These are phyloP conservation scores for Pontederia crassipes DNA, from an alignment of 176 grass and related monocot genomes.

Conservation along the genomic window DNA sequence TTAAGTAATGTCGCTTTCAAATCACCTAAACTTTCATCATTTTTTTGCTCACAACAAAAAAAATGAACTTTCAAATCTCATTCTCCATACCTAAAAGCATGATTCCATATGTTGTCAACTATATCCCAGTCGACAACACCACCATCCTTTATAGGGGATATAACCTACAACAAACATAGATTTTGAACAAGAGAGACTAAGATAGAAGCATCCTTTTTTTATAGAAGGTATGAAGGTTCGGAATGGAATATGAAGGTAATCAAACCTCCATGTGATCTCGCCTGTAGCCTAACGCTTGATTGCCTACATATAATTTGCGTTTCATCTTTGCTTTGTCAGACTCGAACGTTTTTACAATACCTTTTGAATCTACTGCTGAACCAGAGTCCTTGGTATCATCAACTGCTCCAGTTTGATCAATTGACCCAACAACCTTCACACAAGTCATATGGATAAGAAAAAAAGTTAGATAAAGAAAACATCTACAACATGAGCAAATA, in stretches of 20 bases:
- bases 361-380: conserved; percentile 60
- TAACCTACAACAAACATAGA: conserved; percentile 45
- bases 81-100: conserved; percentile 81
- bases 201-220: too few relatives aligned
- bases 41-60: neutral
- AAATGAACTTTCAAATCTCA: neutral
- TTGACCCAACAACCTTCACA: conserved; percentile 74
- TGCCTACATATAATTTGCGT: conserved; percentile 72
- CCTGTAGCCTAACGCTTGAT: conserved; percentile 84
- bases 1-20: too few relatives aligned
- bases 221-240: too few relatives aligned
- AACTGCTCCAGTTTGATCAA: conserved; percentile 48
- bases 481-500: neutral
- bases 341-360: conserved; percentile 52
- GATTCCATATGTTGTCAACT: conserved; percentile 92
- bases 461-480: neutral
- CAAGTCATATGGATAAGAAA: conserved; percentile 12
- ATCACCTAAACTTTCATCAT: too few relatives aligned
- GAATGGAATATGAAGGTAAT: too few relatives aligned
- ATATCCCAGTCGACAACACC: conserved; percentile 93
- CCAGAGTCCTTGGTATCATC: conserved; percentile 65
- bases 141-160: conserved; percentile 90
- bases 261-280: conserved; percentile 94
- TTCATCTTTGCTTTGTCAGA: conserved; percentile 68
- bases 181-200: too few relatives aligned